phyloP scores from a whole-genome alignment of 768 basidiomycete species.

The Rhodotorula diobovata region DNA sequence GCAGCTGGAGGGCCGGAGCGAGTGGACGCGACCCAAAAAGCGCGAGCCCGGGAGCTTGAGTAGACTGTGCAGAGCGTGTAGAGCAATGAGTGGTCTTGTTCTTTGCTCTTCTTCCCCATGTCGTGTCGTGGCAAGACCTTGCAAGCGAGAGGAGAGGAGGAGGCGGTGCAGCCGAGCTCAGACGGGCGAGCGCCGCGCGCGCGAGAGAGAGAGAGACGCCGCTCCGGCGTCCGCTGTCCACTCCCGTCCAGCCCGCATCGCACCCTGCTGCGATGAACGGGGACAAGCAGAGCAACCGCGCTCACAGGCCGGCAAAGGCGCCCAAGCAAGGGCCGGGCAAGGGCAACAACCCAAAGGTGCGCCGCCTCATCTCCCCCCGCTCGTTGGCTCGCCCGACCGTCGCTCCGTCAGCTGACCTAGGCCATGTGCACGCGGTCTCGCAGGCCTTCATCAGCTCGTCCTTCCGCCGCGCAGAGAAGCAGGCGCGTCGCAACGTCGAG shows the following conservation, averaged over 20 bases:
- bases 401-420: neutral
- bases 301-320: conserved; percentile 68
- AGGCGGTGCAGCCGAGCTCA: too few relatives aligned
- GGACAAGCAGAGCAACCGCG: conserved; percentile 72
- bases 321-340: conserved; percentile 61
- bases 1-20: too few relatives aligned
- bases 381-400: neutral
- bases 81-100: too few relatives aligned
- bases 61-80: neutral
- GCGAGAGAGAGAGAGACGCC: too few relatives aligned
- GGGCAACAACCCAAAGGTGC: conserved; percentile 85
- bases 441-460: conserved; percentile 77
- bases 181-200: too few relatives aligned
- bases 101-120: too few relatives aligned
- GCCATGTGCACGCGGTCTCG: too few relatives aligned
- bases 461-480: conserved; percentile 82
- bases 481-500: conserved; percentile 85
- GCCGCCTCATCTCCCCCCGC: conserved; percentile 31
- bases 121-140: too few relatives aligned
- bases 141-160: too few relatives aligned
- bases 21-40: neutral
- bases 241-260: too few relatives aligned
- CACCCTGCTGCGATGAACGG: conserved; percentile 31
- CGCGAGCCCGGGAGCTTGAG: too few relatives aligned
- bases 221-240: too few relatives aligned